Evolutionary conservation across 139 green algal genomes (phyloP), one percentile per base, ranked within the genome.

Genomic region (Mychonastes homosphaera): DNA sequence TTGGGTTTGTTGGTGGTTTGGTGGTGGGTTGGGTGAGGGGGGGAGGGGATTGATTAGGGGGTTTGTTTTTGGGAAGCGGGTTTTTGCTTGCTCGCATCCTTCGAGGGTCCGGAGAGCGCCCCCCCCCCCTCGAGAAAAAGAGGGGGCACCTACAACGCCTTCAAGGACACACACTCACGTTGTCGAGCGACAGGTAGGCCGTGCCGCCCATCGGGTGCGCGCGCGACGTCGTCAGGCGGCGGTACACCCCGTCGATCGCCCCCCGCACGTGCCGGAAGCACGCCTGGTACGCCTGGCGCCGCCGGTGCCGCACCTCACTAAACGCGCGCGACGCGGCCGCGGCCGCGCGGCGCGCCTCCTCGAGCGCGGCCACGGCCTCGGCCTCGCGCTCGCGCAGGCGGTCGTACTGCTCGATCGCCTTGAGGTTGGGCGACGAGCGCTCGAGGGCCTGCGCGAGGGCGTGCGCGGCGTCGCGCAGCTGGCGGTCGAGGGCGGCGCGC

Each of bases 211-310:
- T 62, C 0, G 80, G 82, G 63, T 96, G 85, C 29, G 76, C 55
- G 3, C 58, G 1, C 39, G 65, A 79, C 53, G 71, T 71, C 18
- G 90, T 97, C 43, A 85, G 58, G 38, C 76, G 79, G 77, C 95
- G 95, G 84, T 97, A 99, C 58, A 98, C 94, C 40, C 61, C 47
- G 62, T 96, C 81, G 49, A 99, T 97, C 41, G n/a, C n/a, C n/a
- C n/a, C n/a, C 16, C 23, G 43, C 43, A 49, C 19, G 19, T 18
- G 19, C 26, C 7, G 13, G 10, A 21, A 27, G 43, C 43, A 49
- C 43, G 23, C 19, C 16, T 18, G 19, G 26, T 7, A 49, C 13
- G 13, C 43, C 13, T 29, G 10, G 16, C 15, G 38, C 16, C 15
- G 38, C 38, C 16, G 38, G 38, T 16, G 16, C 15, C 15, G 38